Evolutionary conservation across 2,329 filamentous ascomycete species (phyloP).

Genomic region (Alternaria sp.): DNA sequence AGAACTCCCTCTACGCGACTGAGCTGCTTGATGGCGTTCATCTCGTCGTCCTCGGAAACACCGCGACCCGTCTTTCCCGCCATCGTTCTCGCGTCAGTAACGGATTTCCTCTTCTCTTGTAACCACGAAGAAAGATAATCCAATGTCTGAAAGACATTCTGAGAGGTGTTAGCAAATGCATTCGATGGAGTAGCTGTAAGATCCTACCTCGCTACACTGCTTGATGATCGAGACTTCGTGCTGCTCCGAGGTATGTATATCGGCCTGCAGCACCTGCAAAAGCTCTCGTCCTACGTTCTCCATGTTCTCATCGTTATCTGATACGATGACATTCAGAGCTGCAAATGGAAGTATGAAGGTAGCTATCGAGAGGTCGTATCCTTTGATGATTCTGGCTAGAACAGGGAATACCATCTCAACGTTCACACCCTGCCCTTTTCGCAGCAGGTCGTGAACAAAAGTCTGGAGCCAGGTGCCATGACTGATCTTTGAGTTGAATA

Average conservation of each 20-base stretch:
- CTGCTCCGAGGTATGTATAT: constrained; percentile 60
- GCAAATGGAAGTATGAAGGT: constrained; percentile 90
- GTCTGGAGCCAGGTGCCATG: constrained; percentile 83
- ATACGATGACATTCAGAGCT: constrained; percentile 81
- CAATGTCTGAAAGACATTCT: constrained; percentile 87
- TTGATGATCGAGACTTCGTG: constrained; percentile 77
- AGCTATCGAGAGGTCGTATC: constrained; percentile 84
- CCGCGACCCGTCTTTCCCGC: constrained; percentile 54
- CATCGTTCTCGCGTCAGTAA: constrained; percentile 49
- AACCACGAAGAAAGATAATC: constrained; percentile 94
- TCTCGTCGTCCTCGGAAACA: constrained; percentile 57
- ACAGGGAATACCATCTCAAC: constrained; percentile 80
- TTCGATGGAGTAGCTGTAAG: background rate
- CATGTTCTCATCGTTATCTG: constrained; percentile 69
- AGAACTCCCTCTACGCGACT: constrained; percentile 76
- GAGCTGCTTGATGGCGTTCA: constrained; percentile 61
- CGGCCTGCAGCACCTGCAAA: constrained; percentile 72
- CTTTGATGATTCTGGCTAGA: constrained; percentile 79
- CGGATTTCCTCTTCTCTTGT: constrained; percentile 71
- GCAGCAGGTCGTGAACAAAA: constrained; percentile 82
- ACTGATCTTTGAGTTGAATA: constrained; percentile 71
- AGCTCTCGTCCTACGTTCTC: constrained; percentile 75
- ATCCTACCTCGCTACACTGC: constrained; percentile 80
- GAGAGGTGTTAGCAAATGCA: constrained; percentile 27
- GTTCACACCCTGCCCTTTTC: constrained; percentile 76